Evolutionary conservation across 768 basidiomycete species (phyloP).

Genomic region (Leccinum truebloodii): DNA sequence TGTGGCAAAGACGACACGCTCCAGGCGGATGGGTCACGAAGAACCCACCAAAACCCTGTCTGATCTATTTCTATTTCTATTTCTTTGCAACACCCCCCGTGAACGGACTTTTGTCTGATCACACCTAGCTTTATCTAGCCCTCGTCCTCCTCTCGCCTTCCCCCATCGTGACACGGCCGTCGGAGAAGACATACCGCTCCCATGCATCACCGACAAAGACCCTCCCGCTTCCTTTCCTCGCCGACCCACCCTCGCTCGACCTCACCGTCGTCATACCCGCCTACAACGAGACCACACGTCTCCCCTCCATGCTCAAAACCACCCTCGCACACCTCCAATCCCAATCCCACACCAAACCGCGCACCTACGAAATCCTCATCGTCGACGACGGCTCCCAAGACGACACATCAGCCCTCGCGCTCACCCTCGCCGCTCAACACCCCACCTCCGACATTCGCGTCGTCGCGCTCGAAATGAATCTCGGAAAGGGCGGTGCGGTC

Average conservation of each 20-base stretch:
- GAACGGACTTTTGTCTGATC: slow-evolving; percentile 8
- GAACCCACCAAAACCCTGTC: slow-evolving; percentile 37
- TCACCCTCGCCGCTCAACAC: slow-evolving; percentile 62
- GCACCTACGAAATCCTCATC: slow-evolving; percentile 79
- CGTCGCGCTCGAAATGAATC: slow-evolving; percentile 74
- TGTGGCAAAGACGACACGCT: slow-evolving; percentile 64
- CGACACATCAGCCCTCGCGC: slow-evolving; percentile 63
- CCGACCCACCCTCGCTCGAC: slow-evolving; percentile 61
- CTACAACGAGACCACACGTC: slow-evolving; percentile 83
- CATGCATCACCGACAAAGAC: slow-evolving; percentile 52
- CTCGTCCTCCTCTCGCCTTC: slow-evolving; percentile 77
- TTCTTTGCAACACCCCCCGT: no score
- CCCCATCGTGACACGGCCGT: slow-evolving; percentile 58
- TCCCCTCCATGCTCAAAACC: slow-evolving; percentile 81
- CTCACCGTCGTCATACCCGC: slow-evolving; percentile 87
- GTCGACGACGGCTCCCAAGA: slow-evolving; percentile 91
- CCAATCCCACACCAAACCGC: slow-evolving; percentile 15
- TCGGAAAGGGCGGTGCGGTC: slow-evolving; percentile 93
- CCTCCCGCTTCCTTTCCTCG: slow-evolving; percentile 54
- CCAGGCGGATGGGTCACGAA: slow-evolving; percentile 45
- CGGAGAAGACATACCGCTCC: slow-evolving; percentile 72
- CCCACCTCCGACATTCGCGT: slow-evolving; percentile 67
- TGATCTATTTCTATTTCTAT: slow-evolving; percentile 14
- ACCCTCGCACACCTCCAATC: slow-evolving; percentile 62
- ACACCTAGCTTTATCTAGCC: slow-evolving; percentile 60